These are phyloP conservation scores for Pelargonium fulgidum DNA, from an alignment of 441 rosid species.

Conservation along the genomic window DNA sequence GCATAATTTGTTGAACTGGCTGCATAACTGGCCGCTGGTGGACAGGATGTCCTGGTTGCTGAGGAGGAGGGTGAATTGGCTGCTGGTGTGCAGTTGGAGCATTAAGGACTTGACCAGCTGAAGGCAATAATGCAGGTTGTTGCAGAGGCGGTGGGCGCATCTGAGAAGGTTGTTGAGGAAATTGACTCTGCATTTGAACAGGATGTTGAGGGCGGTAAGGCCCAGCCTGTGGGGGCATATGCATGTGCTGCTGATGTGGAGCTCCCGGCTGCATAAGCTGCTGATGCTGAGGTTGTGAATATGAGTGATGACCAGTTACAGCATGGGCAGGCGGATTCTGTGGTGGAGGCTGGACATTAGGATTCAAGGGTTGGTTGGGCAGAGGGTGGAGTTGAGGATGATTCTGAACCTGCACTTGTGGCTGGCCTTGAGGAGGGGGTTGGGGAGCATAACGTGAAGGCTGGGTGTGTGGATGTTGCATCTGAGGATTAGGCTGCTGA, in stretches of 20 bases:
- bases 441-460: conserved; percentile 29
- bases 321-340: conserved; percentile 37
- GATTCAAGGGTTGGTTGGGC: conserved; percentile 32
- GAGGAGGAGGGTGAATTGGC: conserved; percentile 31
- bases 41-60: conserved; percentile 37
- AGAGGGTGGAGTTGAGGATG: conserved; percentile 31
- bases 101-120: conserved; percentile 29
- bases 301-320: conserved; percentile 54
- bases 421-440: conserved; percentile 33
- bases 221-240: conserved; percentile 34
- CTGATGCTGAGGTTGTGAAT: conserved; percentile 41
- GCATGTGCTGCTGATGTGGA: conserved; percentile 33
- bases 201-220: conserved; percentile 37
- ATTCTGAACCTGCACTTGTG: conserved; percentile 28
- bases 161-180: conserved; percentile 41
- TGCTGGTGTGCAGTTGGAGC: conserved; percentile 33
- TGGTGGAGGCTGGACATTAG: conserved; percentile 32
- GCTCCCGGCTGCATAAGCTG: conserved; percentile 38
- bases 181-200: conserved; percentile 38
- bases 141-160: conserved; percentile 42
- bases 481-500: conserved; percentile 24
- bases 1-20: conserved; percentile 31
- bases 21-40: conserved; percentile 36
- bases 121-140: conserved; percentile 27
- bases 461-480: conserved; percentile 26